Percentiles rank a stretch among this genome's conserved stretches.
Evolutionary conservation across 2,329 filamentous ascomycete genomes (phyloP).

Genomic region (Colletotrichum musae): DNA sequence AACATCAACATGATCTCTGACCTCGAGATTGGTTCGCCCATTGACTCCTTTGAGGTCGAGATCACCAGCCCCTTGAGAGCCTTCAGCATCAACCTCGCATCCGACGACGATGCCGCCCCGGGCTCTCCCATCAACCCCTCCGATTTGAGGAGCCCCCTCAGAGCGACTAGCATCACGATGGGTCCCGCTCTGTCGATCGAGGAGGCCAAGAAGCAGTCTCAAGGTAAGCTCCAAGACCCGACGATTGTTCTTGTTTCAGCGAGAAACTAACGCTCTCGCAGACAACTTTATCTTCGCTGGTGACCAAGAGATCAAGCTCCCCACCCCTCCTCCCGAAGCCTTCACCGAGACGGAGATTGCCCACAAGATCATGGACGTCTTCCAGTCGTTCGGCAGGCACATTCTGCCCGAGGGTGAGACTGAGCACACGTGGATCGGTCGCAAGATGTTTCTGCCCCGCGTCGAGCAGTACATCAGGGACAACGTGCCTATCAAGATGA

Average conservation of each 20-base stretch:
- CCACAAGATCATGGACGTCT: constrained; percentile 37
- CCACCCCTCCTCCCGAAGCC: constrained; percentile 31
- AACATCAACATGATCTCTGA: constrained; percentile 27
- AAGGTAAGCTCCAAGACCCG: not conserved
- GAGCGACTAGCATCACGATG: constrained; percentile 16
- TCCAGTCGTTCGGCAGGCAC: constrained; percentile 34
- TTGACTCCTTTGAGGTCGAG: constrained; percentile 31
- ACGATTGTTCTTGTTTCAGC: not conserved
- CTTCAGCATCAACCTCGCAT: constrained; percentile 27
- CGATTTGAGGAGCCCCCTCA: constrained; percentile 10
- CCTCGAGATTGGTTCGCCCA: constrained; percentile 37
- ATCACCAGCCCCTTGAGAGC: constrained; percentile 27
- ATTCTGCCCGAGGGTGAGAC: constrained; percentile 34
- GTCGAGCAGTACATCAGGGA: constrained; percentile 38
- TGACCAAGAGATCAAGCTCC: constrained; percentile 12
- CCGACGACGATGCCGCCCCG: constrained; percentile 16
- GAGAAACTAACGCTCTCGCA: not conserved
- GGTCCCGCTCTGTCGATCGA: constrained; percentile 11
- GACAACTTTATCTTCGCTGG: constrained; percentile 20
- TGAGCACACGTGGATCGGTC: constrained; percentile 39
- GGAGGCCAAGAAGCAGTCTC: constrained; percentile 1
- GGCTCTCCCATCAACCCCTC: constrained; percentile 22
- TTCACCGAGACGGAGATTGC: constrained; percentile 31
- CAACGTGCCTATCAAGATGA: constrained; percentile 39
- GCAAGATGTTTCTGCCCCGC: constrained; percentile 39